These are phyloP conservation scores for Gyromitra esculenta DNA, from an alignment of 2,329 filamentous ascomycete species.

Conservation along the genomic window DNA sequence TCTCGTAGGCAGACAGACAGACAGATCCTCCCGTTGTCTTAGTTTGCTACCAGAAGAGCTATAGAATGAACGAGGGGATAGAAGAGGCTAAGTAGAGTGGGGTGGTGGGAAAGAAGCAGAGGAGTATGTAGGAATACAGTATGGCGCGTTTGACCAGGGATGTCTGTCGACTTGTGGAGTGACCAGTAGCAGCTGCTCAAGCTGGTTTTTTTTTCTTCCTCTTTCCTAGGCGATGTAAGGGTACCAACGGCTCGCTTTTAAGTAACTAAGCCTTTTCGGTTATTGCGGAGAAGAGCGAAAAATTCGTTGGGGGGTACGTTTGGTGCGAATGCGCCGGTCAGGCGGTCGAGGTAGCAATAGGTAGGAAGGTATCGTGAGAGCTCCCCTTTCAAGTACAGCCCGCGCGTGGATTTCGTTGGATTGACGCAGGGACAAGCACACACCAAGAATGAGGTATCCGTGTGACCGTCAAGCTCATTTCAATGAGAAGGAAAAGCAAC, in stretches of 20 bases:
- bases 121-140: constrained; percentile 4
- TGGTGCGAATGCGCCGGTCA: constrained; percentile 36
- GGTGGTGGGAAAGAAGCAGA: constrained; percentile 20
- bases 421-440: constrained; percentile 42
- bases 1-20: constrained; percentile 35
- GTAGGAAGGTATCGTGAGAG: constrained; percentile 37
- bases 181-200: constrained; percentile 39
- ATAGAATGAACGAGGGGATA: constrained; percentile 40
- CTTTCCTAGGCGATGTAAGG: constrained; percentile 23
- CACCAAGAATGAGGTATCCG: constrained; percentile 32
- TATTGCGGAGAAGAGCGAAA: constrained; percentile 31
- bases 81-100: constrained; percentile 31
- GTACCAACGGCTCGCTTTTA: constrained; percentile 35
- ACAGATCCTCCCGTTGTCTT: constrained; percentile 44
- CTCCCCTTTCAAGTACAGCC: constrained; percentile 33
- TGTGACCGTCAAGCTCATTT: constrained; percentile 44
- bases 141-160: constrained; percentile 30
- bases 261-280: constrained; percentile 31
- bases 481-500: constrained; percentile 20
- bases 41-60: constrained; percentile 34
- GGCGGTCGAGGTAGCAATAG: constrained; percentile 19
- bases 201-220: constrained; percentile 15
- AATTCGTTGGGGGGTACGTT: constrained; percentile 26
- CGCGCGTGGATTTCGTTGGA: constrained; percentile 22
- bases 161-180: constrained; percentile 41